Evolutionary conservation across 2,329 filamentous ascomycete species (phyloP), one percentile per base, ranked within the genome.

Genomic region (Curvularia sp.): DNA sequence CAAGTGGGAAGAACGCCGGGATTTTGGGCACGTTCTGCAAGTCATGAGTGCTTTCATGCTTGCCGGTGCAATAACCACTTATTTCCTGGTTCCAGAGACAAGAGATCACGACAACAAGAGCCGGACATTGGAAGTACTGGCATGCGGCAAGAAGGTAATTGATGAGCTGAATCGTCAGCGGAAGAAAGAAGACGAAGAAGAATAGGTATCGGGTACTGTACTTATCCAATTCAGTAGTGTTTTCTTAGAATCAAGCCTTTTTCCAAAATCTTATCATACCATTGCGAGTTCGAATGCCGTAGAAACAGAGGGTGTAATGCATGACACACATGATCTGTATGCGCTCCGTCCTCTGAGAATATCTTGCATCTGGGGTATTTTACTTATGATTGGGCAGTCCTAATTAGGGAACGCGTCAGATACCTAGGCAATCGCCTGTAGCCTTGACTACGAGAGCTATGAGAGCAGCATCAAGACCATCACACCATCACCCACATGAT

Each of bases 1-100:
- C 32, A 52, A 69, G 18, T 68, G 61, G 63, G 70, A 74, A 41
- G 43, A 46, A 19, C 68, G 64, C 6, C 42, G 68, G 19, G 67
- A 71, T 45, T 74, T 75, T 30, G 73, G 73, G 2, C 64, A 71
- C 28, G 65, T 75, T 2, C 32, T 75, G 32, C 69, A 73, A 36
- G 70, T 73, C 3, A 74, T 75, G 72, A 71, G 70, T 34, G 71
- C 68, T 1, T 75, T 75, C 55, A 74, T 74, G 72, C 58, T 74
- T 2, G 71, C 69, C 1, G 73, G 73, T 10, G 72, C 73, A 5
- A 59, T 73, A 15, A 69, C 69, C 12, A 75, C 73, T 27, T 68
- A 68, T 53, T 75, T 70, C 32, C 47, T 74, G 13, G 70, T 75
- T 0, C 73, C 72, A 2, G 73, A 75, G 48, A 75, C 72, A 13